Evolutionary conservation across 768 basidiomycete species (phyloP).

Genomic region (Lentinula raphanica): DNA sequence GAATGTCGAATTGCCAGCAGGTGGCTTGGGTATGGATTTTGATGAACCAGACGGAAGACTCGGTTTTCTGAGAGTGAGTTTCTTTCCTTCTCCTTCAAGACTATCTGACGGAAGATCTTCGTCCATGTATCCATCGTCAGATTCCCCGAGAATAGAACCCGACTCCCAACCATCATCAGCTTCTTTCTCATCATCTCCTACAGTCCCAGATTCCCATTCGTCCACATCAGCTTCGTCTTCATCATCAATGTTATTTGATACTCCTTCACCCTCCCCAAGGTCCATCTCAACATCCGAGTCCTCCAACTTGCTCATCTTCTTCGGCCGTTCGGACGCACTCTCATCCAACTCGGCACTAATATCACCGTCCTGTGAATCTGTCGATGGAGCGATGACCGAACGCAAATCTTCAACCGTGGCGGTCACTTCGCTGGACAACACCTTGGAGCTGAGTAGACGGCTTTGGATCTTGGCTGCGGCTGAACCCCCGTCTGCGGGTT

Average conservation of each 20-base stretch:
- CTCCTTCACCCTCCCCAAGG: constrained; percentile 18
- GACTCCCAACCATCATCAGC: constrained; percentile 49
- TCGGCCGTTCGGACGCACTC: constrained; percentile 13
- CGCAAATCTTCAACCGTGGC: constrained; percentile 47
- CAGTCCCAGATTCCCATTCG: constrained; percentile 34
- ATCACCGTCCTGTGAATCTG: constrained; percentile 3
- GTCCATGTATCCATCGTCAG: constrained; percentile 10
- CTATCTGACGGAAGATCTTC: constrained; percentile 18
- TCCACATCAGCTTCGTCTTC: constrained; percentile 27
- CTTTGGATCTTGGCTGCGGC: constrained; percentile 57
- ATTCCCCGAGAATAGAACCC: constrained; percentile 32
- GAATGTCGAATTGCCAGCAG: constrained; percentile 53
- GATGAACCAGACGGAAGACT: constrained; percentile 15
- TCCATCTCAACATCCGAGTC: constrained; percentile 13
- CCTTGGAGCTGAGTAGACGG: constrained; percentile 72
- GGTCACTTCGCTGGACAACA: constrained; percentile 56
- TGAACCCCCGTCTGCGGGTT: constrained; percentile 35
- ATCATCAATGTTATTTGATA: constrained; percentile 13
- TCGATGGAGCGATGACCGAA: constrained; percentile 29
- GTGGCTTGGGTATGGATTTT: constrained; percentile 17
- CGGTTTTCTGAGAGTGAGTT: constrained; percentile 15
- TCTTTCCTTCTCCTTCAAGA: constrained; percentile 29
- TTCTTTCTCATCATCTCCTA: constrained; percentile 20
- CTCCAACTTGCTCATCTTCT: constrained; percentile 18
- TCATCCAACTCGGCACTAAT: constrained; percentile 15